Evolutionary conservation across 176 grass and related monocot species (phyloP), one percentile per base, ranked within the genome.

Genomic region (Cocos nucifera): DNA sequence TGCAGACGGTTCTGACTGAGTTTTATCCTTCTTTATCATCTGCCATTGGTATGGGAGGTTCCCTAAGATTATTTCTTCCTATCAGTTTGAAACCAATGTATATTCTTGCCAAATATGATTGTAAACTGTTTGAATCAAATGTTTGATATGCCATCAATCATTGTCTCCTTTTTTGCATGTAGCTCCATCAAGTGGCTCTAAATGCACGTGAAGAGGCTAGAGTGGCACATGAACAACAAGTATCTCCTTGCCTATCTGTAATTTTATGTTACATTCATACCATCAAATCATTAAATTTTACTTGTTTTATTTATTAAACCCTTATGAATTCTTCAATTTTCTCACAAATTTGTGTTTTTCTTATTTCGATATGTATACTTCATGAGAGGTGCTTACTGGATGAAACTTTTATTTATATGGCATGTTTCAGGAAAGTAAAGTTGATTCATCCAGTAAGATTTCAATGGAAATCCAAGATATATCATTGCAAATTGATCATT

Each of bases 161-260:
- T 44, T 14, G 1, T 44, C 9, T 64, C 52, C 76, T 77, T 78
- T 55, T 49, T 50, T 66, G 59, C 53, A 60, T 83, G 30, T 75
- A 90, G 91, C 73, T 96, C 57, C 71, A 87, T 59, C 73, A 67
- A 73, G 85, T 77, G 54, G 29, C 63, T 76, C 18, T 86, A 52
- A 63, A 50, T 15, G 74, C 83, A 74, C 71, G 75, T 67, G 90
- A 84, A 50, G 82, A 84, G 61, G 71, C 72, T 65, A 82, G 85
- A 66, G 60, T 69, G 67, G 71, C 80, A 62, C 66, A 66, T 50
- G 80, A 85, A 59, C 83, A 79, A 57, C 52, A 70, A 69, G 86
- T 84, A 81, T 44, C 10, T 44, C 35, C 23, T 27, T 64, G 57
- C 7, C 2, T 10, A 24, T 5, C 0, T 52, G 49, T 9, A 24